Evolutionary conservation across 2,329 filamentous ascomycete species (phyloP).

Genomic region (Penicillium palitans): DNA sequence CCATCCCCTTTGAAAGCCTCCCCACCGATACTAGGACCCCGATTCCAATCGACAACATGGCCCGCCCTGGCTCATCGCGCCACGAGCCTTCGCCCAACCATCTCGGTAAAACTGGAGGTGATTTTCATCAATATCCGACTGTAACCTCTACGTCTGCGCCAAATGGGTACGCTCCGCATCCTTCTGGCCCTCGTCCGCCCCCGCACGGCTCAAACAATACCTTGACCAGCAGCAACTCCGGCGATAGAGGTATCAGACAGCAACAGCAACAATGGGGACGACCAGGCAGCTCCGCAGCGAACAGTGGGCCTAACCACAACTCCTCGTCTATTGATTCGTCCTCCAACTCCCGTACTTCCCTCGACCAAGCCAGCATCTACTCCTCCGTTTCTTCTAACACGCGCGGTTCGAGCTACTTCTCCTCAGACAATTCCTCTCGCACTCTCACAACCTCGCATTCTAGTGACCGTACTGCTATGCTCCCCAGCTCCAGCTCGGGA

Average conservation of each 20-base stretch:
- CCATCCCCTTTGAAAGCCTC: conserved; percentile 80
- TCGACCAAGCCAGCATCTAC: conserved; percentile 66
- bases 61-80: conserved; percentile 61
- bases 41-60: conserved; percentile 70
- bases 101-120: conserved; percentile 71
- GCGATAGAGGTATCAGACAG: conserved; percentile 67
- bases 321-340: conserved; percentile 58
- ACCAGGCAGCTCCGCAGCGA: conserved; percentile 57
- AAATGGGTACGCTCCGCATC: conserved; percentile 55
- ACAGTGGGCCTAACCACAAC: conserved; percentile 55
- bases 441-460: conserved; percentile 44
- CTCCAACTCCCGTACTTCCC: conserved; percentile 57
- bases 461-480: conserved; percentile 35
- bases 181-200: conserved; percentile 62
- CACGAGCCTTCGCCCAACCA: conserved; percentile 80
- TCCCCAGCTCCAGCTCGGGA: conserved; percentile 27
- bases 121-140: conserved; percentile 87
- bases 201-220: conserved; percentile 57
- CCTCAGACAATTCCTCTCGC: conserved; percentile 53
- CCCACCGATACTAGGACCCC: conserved; percentile 67
- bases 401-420: conserved; percentile 57
- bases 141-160: conserved; percentile 59
- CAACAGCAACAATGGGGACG: conserved; percentile 78
- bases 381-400: conserved; percentile 61
- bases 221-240: conserved; percentile 70